Percentiles rank a stretch among this genome's conserved stretches.
Evolutionary conservation across 805 yeast genomes (phyloP).

Genomic region (Monosporozyma yasuniensis): DNA sequence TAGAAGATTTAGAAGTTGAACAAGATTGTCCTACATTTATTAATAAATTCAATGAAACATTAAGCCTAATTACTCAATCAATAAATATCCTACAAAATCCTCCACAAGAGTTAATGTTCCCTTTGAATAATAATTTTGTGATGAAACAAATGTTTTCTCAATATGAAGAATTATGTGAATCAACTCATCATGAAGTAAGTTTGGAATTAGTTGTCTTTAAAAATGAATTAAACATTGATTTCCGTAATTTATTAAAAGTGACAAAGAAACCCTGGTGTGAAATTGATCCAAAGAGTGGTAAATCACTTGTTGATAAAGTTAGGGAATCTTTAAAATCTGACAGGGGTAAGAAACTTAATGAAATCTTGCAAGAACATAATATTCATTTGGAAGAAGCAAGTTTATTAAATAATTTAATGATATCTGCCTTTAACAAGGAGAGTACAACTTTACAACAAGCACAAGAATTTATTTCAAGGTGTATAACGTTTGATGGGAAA

Average conservation of each 20-base stretch:
- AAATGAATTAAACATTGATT: conserved; percentile 54
- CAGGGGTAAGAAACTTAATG: conserved; percentile 32
- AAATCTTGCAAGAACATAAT: conserved; percentile 34
- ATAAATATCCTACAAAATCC: conserved; percentile 38
- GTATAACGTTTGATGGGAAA: conserved; percentile 47
- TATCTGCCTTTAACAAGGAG: conserved; percentile 29
- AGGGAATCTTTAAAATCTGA: conserved; percentile 45
- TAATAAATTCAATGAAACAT: conserved; percentile 12
- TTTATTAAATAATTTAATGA: conserved; percentile 29
- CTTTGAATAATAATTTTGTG: conserved; percentile 38
- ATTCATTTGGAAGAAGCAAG: conserved; percentile 26
- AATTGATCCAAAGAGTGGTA: conserved; percentile 37
- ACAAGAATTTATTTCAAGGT: conserved; percentile 49
- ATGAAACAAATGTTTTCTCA: conserved; percentile 41
- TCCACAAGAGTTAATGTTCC: conserved; percentile 48
- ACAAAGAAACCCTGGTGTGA: conserved; percentile 56
- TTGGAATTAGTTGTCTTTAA: conserved; percentile 52
- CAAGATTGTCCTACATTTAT: conserved; percentile 29
- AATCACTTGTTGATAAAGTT: conserved; percentile 50
- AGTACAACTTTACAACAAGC: conserved; percentile 32
- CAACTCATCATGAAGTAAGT: conserved; percentile 34
- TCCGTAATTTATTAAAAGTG: conserved; percentile 42
- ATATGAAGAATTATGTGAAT: conserved; percentile 20
- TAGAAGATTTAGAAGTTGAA: conserved; percentile 35
- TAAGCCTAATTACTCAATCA: conserved; percentile 17